Base-by-base conservation (phyloP, 2,329 filamentous ascomycete genomes). In the Lasiodiplodia gonubiensis region DNA sequence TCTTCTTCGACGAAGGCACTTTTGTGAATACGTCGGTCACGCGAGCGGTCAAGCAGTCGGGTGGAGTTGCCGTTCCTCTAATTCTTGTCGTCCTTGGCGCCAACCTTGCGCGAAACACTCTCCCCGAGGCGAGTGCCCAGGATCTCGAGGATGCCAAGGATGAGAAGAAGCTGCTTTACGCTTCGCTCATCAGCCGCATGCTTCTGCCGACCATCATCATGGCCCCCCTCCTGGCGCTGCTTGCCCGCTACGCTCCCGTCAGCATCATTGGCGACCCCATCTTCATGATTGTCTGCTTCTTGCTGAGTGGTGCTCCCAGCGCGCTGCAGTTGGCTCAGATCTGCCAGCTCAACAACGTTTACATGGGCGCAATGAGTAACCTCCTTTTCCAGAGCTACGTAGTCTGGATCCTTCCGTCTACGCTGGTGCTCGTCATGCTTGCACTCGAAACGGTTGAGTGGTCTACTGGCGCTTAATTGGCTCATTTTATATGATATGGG, bases 221-320 rank as follows among this genome's bases (percentile, higher is more conserved):
- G 92, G 92, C 93, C 0, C 95, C 95, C 2, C 83, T 98, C 54
- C 82, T 99, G 42, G 94, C 94, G 0, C 70, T 98, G 18, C 86
- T 91, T 54, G 95, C 95, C 68, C 98, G 97, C 77, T 97, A 90
- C 75, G 87, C 97, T 30, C 93, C 93, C 2, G 86, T 99, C 75
- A 96, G 92, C 83, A 98, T 99, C 73, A 84, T 99, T 39, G 95
- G 96, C 77, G 95, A 99, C 76, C 95, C 95, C 11, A 99, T 99
- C 74, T 99, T 99, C 79, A 90, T 99, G 72, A 92, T 99, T 72
- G 95, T 99, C 42, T 97, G 94, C 81, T 99, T 98, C 86, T 84
- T 99, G 71, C 90, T 99, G 71, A 94, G 93, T 0, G 95, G 95
- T 42, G 95, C 95, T 3, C 95, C 95, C 6, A 96, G 91, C 70